Base-by-base conservation (phyloP, 2,329 filamentous ascomycete species). In the Endoconidiophora laricicola region DNA sequence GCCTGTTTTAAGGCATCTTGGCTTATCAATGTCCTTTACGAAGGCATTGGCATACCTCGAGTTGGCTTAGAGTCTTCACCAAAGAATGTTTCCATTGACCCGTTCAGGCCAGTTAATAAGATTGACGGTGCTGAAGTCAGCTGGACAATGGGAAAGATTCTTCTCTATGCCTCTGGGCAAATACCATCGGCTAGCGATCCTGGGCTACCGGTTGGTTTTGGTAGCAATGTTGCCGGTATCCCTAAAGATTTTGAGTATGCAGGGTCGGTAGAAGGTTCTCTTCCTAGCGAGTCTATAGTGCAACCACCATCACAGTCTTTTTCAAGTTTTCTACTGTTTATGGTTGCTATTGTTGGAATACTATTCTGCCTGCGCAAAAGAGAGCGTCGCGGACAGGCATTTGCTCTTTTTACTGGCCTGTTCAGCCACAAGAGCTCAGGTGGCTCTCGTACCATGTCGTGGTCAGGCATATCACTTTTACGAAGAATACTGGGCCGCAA, bases 1-100 rank as follows among this genome's bases (percentile, higher is more conserved):
- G 84, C 94, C 1, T 98, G 91, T 63, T 98, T 98, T 72, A 98
- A 98, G 63, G 88, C 91, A 0, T 91, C 86, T 4, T 98, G 93
- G 91, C 70, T 98, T 42, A 94, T 98, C 61, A 98, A 93, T 58
- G 81, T 98, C 60, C 72, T 98, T 3, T 90, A 98, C 59, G 86
- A 95, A 55, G 91, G 91, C 2, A 95, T 98, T 56, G 93, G 91
- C 0, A 79, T 98, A 47, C 93, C 93, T 4, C 76, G 88, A 46
- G 71, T 91, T 4, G 86, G 85, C 0, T 65, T 94, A 12, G 90
- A 94, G 57, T 59, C 66, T 3, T 59, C 55, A 6, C 68, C 71
- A 0, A 70, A 77, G 52, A 94, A 94, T 60, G 74, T 78, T 7
- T 87, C 86, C 1, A 81, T 85, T 55, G 79, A 77, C 44, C 69